Percentiles rank a stretch among this genome's conserved stretches.
phyloP scores from a whole-genome alignment of 495 filamentous ascomycete genomes.

The Lasiosphaeria miniovina region DNA sequence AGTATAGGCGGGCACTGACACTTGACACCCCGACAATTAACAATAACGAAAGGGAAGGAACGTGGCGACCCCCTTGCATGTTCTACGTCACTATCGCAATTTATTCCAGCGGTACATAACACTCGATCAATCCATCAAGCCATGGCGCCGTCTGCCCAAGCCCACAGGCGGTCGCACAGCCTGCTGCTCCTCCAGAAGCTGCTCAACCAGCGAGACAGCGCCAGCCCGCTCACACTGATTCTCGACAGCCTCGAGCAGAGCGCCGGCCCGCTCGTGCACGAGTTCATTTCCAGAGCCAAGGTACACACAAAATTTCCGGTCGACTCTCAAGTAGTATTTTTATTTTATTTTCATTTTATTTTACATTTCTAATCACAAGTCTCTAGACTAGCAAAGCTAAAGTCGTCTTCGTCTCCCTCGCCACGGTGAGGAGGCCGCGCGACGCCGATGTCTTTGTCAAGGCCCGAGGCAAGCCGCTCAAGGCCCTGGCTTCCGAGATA shows the following conservation, averaged over 20 bases:
- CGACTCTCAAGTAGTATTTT: not conserved
- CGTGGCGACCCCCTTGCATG: no score
- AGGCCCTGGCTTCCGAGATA: constrained; percentile 56
- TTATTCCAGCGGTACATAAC: not conserved
- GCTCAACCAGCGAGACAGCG: constrained; percentile 70
- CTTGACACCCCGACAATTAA: no score
- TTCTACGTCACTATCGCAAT: not conserved
- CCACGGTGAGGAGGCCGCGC: constrained; percentile 57
- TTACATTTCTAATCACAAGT: not conserved
- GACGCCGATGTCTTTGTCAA: constrained; percentile 61
- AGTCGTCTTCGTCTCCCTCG: constrained; percentile 74
- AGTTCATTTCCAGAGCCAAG: constrained; percentile 74
- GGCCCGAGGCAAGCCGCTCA: constrained; percentile 55
- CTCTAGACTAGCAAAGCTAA: constrained; percentile 49
- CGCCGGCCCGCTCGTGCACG: constrained; percentile 63
- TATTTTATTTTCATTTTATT: not conserved
- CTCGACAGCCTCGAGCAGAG: constrained; percentile 85
- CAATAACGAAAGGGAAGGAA: no score
- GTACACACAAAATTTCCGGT: constrained; percentile 37
- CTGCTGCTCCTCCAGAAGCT: constrained; percentile 82
- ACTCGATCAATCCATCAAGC: not conserved
- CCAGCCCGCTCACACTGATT: constrained; percentile 81
- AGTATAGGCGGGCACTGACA: no score
- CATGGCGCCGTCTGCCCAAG: constrained; percentile 52
- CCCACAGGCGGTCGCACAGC: constrained; percentile 80